A percentile compares a stretch with the other conserved stretches of the same genome.
Conservation (phyloP, 108 stramenopile genomes). For the Fragilaria radians region DNA sequence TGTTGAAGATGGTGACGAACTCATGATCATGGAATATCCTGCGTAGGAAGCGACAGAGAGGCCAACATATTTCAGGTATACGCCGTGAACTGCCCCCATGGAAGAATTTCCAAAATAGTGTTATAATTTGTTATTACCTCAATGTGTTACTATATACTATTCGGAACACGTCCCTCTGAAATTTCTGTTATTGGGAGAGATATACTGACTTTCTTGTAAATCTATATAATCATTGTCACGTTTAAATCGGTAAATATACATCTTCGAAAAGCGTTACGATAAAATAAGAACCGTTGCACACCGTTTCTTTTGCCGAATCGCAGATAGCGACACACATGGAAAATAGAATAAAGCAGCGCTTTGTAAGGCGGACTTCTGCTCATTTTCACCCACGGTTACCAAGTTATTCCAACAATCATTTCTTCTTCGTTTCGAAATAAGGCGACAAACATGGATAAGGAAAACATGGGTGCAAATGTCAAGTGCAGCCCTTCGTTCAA, state of each 20-base stretch:
- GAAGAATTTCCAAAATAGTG: too few relatives aligned
- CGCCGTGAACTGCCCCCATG: slow-evolving; percentile 88
- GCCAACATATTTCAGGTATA: slow-evolving; percentile 84
- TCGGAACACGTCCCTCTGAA: too few relatives aligned
- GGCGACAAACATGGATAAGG: neutral
- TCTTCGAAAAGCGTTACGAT: too few relatives aligned
- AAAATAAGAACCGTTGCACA: neutral
- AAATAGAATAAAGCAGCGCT: neutral
- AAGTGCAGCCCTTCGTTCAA: neutral
- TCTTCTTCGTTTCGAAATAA: neutral
- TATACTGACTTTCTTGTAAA: too few relatives aligned
- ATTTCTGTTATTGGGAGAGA: too few relatives aligned
- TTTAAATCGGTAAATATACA: too few relatives aligned
- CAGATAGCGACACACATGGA: neutral
- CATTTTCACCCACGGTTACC: neutral
- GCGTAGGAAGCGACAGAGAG: slow-evolving; percentile 66
- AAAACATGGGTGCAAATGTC: neutral
- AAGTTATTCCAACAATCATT: neutral
- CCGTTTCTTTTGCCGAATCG: neutral
- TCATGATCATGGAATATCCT: slow-evolving; percentile 48
- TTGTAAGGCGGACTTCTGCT: too few relatives aligned
- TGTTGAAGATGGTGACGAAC: slow-evolving; percentile 13
- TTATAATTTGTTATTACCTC: neutral
- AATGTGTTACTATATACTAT: too few relatives aligned
- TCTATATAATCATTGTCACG: too few relatives aligned